Evolutionary conservation across 345 rosid species (phyloP).

Genomic region (Dovyalis caffra): DNA sequence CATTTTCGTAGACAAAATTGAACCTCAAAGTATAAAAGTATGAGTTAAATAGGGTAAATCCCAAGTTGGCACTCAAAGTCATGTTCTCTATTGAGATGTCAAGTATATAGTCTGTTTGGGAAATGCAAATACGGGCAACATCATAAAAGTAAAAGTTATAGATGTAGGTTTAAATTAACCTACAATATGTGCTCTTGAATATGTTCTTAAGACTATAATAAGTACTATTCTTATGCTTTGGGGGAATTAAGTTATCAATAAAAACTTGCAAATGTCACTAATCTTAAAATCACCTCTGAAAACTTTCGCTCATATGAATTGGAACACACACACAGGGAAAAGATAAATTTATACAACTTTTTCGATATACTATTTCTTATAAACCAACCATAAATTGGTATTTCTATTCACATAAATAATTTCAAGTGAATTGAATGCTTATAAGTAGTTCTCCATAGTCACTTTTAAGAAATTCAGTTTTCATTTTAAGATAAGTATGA

Average conservation of each 20-base stretch:
- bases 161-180: neutral
- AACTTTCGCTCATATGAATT: neutral
- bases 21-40: neutral
- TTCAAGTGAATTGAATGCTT: neutral
- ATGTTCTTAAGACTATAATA: neutral
- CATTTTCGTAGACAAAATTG: constrained; percentile 16
- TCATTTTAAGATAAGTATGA: neutral
- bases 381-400: neutral
- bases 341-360: neutral
- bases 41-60: neutral
- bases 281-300: neutral
- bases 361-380: too few relatives aligned
- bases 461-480: neutral
- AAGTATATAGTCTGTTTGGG: neutral
- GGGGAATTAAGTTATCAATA: neutral
- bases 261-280: neutral
- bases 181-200: neutral
- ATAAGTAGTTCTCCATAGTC: neutral
- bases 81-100: neutral
- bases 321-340: neutral
- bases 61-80: neutral
- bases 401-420: neutral
- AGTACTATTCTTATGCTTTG: neutral
- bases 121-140: neutral
- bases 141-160: neutral